Base-by-base conservation (phyloP, 148 eudicot species). In the Fagopyrum tataricum region DNA sequence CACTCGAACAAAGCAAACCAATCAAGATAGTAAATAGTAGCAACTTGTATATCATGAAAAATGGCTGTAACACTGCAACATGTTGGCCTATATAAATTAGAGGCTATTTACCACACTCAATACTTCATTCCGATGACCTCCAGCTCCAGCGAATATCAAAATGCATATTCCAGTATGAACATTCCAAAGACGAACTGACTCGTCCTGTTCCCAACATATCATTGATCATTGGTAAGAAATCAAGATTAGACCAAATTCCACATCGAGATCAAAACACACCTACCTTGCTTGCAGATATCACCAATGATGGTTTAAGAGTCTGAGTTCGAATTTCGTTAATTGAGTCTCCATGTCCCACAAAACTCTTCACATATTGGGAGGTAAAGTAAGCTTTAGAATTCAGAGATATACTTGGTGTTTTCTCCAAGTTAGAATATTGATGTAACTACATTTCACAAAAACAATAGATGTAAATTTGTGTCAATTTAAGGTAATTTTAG, bases 111-210 rank as follows among this genome's bases (percentile, higher is more conserved):
- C 99, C 97, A 95, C 99, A 70, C 99, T 95, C 75, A 95, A 77
- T 41, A 95, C 99, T 86, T 95, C 99, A 92, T 95, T 95, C 44
- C 99, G 92, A 74, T 95, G 99, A 20, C 97, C 99, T 51, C 96
- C 96, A 78, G 97, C 97, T 80, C 99, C 99, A 79, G 99, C 99
- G 87, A 95, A 95, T 77, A 95, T 84, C 84, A 95, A 81, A 74
- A 95, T 90, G 87, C 99, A 95, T 71, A 95, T 86, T 74, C 99
- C 99, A 31, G 97, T 92, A 44, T 95, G 94, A 70, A 95, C 92
- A 88, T 95, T 95, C 99, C 99, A 95, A 49, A 95, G 84, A 67
- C 99, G 92, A 72, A 95, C 97, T 44, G 99, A 95, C 85, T 95
- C 99, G 88, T 95, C 97, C 99, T 95, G 82, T 31, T 68, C 55